Conservation (phyloP, 2,329 filamentous ascomycete species). For the Xylaria sp. region DNA sequence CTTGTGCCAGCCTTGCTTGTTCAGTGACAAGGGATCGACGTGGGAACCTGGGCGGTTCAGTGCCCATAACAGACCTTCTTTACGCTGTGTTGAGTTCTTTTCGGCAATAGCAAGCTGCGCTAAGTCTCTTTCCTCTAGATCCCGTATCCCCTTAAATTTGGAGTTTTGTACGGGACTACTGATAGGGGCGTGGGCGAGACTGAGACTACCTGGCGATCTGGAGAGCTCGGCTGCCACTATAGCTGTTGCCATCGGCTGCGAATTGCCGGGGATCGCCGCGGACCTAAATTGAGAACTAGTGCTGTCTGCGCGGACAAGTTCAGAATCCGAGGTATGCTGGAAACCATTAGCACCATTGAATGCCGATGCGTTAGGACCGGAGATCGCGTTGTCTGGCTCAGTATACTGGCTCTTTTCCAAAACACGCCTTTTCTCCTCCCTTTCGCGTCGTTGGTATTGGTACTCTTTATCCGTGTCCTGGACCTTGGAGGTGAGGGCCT, state of each 20-base stretch:
- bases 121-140: constrained; percentile 80
- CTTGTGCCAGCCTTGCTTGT: constrained; percentile 99
- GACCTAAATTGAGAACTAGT: constrained; percentile 62
- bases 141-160: constrained; percentile 86
- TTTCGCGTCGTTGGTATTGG: constrained; percentile 87
- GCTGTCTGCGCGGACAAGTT: constrained; percentile 68
- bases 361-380: constrained; percentile 34
- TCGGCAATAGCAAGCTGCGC: constrained; percentile 48
- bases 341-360: constrained; percentile 41
- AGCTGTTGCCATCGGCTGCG: constrained; percentile 31
- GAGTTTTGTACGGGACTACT: constrained; percentile 48
- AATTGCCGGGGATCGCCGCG: constrained; percentile 44
- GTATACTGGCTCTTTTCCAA: constrained; percentile 79
- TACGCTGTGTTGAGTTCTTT: constrained; percentile 63
- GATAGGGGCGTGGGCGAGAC: constrained; percentile 41
- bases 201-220: constrained; percentile 48
- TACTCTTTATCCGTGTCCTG: constrained; percentile 92
- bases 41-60: constrained; percentile 88
- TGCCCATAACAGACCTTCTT: constrained; percentile 93
- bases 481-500: constrained; percentile 85
- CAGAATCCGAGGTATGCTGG: constrained; percentile 56
- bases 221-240: constrained; percentile 42
- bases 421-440: constrained; percentile 86
- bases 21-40: constrained; percentile 89
- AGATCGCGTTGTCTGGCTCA: constrained; percentile 58